Base-by-base conservation (phyloP, 2,329 filamentous ascomycete genomes). In the Monilinia aucupariae region DNA sequence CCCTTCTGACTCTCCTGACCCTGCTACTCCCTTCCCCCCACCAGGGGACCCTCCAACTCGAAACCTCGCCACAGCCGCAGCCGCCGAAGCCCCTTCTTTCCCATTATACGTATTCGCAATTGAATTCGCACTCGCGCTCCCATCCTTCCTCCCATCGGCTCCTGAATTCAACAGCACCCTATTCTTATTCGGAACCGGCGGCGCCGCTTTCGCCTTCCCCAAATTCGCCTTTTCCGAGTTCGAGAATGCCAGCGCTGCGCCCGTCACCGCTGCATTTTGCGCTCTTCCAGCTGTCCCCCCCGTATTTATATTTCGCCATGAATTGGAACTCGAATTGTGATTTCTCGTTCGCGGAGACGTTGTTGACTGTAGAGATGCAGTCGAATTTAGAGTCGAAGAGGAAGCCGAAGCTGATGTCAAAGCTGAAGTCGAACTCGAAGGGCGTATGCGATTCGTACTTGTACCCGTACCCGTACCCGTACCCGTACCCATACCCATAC, bases 81-180 rank as follows among this genome's bases (percentile, higher is more conserved):
- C 78, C 30, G 78, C 76, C 65, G 79, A 69, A 15, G 78, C 78
- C 49, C 76, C 78, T 74, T 79, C 74, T 2, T 71, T 76, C 52
- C 78, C 74, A 7, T 72, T 76, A 63, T 78, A 77, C 6, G 73
- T 77, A 45, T 70, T 68, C n/a, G 66, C 61, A 39, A 65, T 49
- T 2, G 77, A 74, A 64, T 76, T 77, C 25, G 77, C 74, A 75
- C 70, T 15, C 37, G 4, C 37, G 12, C 37, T 39, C 37, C 15
- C 37, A 39, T 12, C 5, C 37, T 15, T 15, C 15, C 37, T 39
- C 37, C 13, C 37, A 39, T 4, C 37, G 12, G 37, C 37, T 12
- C 37, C 10, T 15, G 53, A 82, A 82, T 27, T 81, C 81, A 48
- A 75, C 68, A 7, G 76, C 73, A 34, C 10, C 13, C 15, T 25